Base-by-base conservation (phyloP, 805 yeast genomes). In the Starmerella roubikii region DNA sequence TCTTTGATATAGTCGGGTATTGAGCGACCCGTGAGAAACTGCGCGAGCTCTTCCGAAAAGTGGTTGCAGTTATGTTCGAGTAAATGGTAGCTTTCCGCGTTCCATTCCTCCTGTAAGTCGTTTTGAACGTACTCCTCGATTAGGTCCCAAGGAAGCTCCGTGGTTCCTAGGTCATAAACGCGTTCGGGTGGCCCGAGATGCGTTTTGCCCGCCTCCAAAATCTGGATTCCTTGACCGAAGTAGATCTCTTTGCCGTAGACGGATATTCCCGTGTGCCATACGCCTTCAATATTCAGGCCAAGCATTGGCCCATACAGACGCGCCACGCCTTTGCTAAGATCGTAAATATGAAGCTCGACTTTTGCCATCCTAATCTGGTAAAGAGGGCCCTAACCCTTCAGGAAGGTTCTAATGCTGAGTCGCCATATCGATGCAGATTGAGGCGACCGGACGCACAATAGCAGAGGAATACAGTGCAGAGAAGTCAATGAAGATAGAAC, bases 41-140 rank as follows among this genome's bases (percentile, higher is more conserved):
- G 74, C 30, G 71, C 50, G 40, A 71, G 51, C 32, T 68, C 74
- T 47, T 75, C 68, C 16, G 78, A 65, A 57, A 77, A 76, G 56
- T 78, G 77, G 56, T 76, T 76, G 56, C 84, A 76, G 51, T 76
- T 76, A 55, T 76, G 76, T 38, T 66, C 65, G 42, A 76, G 73
- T 41, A 76, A 54, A 46, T 74, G 72, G 57, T 76, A 76, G 28
- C 56, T 60, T 8, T 59, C 61, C 8, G 73, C 67, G 13, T 61
- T 54, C 48, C 65, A 74, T 41, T 65, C 69, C 10, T 62, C 61
- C 23, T 33, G 37, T 24, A 56, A 53, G 22, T 75, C 54, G 32
- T 75, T 78, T 3, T 60, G 62, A 22, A 76, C 46, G 50, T 65
- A 76, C 35, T 73, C 81, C 27, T 60, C 57, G 16, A 74, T 60